These are phyloP conservation scores for Hygrocybe coccinea DNA, from an alignment of 768 basidiomycete species.

Conservation along the genomic window DNA sequence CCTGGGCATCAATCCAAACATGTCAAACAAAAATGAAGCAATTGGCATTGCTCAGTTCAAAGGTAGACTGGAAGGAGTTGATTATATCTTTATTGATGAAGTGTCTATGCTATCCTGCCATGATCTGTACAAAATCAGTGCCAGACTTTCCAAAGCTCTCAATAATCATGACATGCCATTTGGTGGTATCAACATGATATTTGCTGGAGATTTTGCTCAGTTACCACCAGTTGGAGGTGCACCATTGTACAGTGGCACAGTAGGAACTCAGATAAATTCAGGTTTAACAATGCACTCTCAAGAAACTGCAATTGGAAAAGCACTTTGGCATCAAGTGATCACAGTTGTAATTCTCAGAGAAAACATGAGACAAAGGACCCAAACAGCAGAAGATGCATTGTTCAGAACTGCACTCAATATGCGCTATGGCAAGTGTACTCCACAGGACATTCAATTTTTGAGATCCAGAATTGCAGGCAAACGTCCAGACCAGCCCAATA, in stretches of 20 bases:
- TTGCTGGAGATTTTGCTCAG: slow-evolving; percentile 46
- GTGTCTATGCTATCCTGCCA: slow-evolving; percentile 38
- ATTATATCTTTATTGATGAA: slow-evolving; percentile 26
- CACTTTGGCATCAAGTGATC: no score
- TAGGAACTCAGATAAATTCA: neutral
- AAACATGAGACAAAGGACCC: slow-evolving; percentile 19
- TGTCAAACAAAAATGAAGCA: neutral
- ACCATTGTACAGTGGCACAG: neutral
- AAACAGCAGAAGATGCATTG: slow-evolving; percentile 12
- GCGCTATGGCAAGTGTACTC: no score
- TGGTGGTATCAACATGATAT: slow-evolving; percentile 34
- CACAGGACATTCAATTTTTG: no score
- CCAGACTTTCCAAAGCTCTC: slow-evolving; percentile 18
- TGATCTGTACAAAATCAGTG: slow-evolving; percentile 29
- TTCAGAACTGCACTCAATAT: slow-evolving; percentile 22
- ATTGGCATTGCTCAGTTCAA: neutral
- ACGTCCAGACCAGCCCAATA: no score
- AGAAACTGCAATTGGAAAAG: slow-evolving; percentile 11
- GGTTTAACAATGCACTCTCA: slow-evolving; percentile 9
- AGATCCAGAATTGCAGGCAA: no score
- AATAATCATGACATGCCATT: slow-evolving; percentile 21
- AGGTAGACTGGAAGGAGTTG: slow-evolving; percentile 8
- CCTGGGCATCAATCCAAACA: slow-evolving; percentile 21
- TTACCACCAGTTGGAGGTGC: slow-evolving; percentile 30
- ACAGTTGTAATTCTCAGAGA: neutral